These are phyloP conservation scores for Solanum sitiens DNA, from an alignment of 257 asterid genomes.

Conservation along the genomic window DNA sequence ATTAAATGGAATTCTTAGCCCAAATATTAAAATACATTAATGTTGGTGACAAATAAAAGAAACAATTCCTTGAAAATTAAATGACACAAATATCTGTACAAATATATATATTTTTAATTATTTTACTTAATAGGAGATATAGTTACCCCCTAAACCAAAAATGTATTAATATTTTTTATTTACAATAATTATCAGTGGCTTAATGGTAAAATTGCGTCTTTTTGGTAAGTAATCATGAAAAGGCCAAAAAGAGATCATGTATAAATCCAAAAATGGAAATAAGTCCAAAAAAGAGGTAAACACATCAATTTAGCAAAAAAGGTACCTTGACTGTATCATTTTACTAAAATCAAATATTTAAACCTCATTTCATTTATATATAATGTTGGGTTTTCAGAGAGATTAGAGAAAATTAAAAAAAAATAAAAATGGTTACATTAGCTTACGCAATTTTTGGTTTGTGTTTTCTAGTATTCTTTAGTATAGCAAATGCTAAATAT, in stretches of 20 bases:
- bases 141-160: neutral
- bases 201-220: neutral
- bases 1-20: neutral
- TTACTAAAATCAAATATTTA: neutral
- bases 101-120: neutral
- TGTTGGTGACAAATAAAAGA: neutral
- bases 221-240: neutral
- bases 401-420: neutral
- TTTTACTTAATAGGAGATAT: neutral
- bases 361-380: neutral
- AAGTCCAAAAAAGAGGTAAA: neutral
- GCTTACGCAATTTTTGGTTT: neutral
- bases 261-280: neutral
- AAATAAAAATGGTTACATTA: constrained; percentile 8
- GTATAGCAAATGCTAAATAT: neutral
- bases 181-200: neutral
- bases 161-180: neutral
- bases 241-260: neutral
- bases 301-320: neutral
- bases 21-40: neutral
- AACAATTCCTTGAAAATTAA: neutral
- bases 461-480: constrained; percentile 2
- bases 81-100: neutral
- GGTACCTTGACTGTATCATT: neutral
- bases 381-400: neutral